A percentile compares a stretch with the other conserved stretches of the same genome.
phyloP scores from a whole-genome alignment of 805 yeast species.

The Spathaspora girioi region DNA sequence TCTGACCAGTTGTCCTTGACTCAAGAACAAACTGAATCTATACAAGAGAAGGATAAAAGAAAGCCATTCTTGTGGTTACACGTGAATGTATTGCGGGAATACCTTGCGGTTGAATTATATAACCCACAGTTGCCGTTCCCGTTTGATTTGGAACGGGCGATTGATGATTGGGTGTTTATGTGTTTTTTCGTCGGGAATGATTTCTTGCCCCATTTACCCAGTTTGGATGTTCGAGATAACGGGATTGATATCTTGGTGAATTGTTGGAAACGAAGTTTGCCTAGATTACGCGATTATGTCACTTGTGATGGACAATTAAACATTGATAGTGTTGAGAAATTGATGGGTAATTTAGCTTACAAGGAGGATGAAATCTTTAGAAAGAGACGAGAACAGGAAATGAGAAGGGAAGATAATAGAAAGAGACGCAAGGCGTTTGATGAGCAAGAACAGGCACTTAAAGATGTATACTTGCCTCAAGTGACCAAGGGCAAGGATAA shows the following conservation, averaged over 20 bases:
- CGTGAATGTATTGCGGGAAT: constrained; percentile 81
- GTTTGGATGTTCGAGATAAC: constrained; percentile 90
- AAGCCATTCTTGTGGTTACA: constrained; percentile 96
- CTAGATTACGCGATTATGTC: constrained; percentile 67
- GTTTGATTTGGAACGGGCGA: constrained; percentile 89
- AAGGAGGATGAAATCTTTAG: constrained; percentile 80
- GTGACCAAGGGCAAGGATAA: constrained; percentile 72
- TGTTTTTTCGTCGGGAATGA: constrained; percentile 99
- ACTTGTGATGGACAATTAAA: constrained; percentile 88
- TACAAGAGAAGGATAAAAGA: constrained; percentile 43
- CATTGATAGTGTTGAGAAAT: constrained; percentile 68
- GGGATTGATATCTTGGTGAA: constrained; percentile 79
- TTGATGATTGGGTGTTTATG: constrained; percentile 98
- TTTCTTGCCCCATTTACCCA: constrained; percentile 94
- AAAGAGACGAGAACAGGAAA: constrained; percentile 64
- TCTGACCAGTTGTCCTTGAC: constrained; percentile 55
- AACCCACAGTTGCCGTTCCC: constrained; percentile 67
- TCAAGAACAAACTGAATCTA: constrained; percentile 48
- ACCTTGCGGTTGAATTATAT: constrained; percentile 74
- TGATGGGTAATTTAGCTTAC: constrained; percentile 59
- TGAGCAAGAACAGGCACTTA: constrained; percentile 44
- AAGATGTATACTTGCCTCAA: constrained; percentile 43
- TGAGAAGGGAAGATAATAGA: constrained; percentile 60
- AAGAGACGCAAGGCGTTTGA: constrained; percentile 53
- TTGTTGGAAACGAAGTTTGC: constrained; percentile 77